phyloP scores from a whole-genome alignment of 192 early-diverging fungal genomes.

The Umbelopsis ramanniana region DNA sequence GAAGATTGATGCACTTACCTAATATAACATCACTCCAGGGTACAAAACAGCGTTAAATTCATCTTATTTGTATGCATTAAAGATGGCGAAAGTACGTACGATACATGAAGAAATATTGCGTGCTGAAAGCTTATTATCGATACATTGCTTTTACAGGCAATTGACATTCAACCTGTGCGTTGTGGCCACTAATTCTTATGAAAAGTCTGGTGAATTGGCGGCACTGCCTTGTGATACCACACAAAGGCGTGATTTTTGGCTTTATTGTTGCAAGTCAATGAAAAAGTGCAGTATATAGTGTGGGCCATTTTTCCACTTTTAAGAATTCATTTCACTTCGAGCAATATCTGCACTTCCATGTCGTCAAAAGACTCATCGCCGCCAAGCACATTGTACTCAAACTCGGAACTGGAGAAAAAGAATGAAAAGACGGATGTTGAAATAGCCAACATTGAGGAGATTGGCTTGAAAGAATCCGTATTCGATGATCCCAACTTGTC shows the following conservation, averaged over 20 bases:
- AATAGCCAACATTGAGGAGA: conserved; percentile 8
- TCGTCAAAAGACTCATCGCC: background rate
- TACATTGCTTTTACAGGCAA: background rate
- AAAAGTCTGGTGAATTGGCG: background rate
- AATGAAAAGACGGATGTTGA: conserved; percentile 8
- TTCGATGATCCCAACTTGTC: conserved; percentile 1
- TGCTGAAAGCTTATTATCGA: background rate
- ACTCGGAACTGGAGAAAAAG: background rate
- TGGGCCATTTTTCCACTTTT: background rate
- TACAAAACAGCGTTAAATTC: too few species aligned
- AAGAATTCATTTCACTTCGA: too few species aligned
- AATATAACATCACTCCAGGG: too few species aligned
- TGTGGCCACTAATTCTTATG: background rate
- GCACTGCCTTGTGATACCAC: background rate
- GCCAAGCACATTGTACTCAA: background rate
- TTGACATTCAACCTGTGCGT: background rate
- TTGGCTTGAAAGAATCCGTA: conserved; percentile 10
- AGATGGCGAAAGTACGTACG: background rate
- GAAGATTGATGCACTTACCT: too few species aligned
- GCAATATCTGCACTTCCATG: background rate
- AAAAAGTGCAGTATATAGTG: background rate
- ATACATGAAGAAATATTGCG: conserved; percentile 17
- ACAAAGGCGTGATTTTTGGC: conserved; percentile 19
- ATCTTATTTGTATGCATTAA: background rate
- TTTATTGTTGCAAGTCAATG: background rate